phyloP scores from a whole-genome alignment of 2,329 filamentous ascomycete species.

The Penicillium sp. region DNA sequence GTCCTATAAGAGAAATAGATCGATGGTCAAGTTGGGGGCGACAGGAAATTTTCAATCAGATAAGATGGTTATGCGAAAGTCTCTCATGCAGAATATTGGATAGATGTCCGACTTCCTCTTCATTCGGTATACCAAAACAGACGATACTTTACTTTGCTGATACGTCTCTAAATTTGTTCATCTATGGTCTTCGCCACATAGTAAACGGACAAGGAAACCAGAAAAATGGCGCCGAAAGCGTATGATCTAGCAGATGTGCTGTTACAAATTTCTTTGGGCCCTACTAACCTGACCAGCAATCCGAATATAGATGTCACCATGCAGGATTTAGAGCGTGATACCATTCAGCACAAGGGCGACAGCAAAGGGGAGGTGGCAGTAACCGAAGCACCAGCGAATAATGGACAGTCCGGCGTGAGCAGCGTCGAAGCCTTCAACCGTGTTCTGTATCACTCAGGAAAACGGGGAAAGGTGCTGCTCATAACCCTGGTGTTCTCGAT shows the following conservation, averaged over 20 bases:
- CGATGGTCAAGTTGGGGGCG: not conserved
- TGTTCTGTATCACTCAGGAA: conserved; percentile 26
- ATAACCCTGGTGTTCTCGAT: conserved; percentile 24
- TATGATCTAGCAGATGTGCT: not conserved
- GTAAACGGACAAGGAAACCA: not conserved
- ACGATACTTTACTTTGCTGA: not conserved
- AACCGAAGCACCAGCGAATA: not conserved
- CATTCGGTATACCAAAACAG: not conserved
- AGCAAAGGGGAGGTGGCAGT: no score
- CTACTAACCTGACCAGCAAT: not conserved
- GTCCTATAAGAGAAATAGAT: not conserved
- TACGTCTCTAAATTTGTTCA: not conserved
- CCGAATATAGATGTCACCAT: not conserved
- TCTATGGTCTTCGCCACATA: no score
- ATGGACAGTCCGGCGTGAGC: not conserved
- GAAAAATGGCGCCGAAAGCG: not conserved
- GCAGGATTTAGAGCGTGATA: not conserved
- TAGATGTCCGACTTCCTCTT: not conserved
- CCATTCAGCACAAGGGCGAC: not conserved
- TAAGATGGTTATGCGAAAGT: not conserved
- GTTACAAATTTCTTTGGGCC: not conserved
- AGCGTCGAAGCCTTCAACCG: conserved; percentile 30
- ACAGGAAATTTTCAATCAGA: not conserved
- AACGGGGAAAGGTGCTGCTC: conserved; percentile 21
- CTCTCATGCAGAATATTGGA: not conserved